Percentiles rank a stretch among this genome's conserved stretches.
Conservation (phyloP, 2,329 filamentous ascomycete genomes). For the Aspergillus jensenii region DNA sequence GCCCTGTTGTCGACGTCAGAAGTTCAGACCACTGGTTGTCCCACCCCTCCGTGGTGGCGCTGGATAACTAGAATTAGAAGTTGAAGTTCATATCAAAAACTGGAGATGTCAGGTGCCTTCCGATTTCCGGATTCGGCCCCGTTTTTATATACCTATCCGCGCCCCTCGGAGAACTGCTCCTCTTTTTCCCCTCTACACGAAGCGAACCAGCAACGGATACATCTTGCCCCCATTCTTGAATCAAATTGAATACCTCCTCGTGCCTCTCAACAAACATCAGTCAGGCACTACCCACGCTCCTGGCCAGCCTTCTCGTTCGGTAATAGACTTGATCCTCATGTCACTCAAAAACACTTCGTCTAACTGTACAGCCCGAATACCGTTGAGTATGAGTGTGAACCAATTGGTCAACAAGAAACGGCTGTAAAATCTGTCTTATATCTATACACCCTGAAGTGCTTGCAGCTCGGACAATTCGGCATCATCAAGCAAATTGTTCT, state of each 20-base stretch:
- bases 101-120: conserved; percentile 2
- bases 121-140: neutral
- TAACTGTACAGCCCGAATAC: neutral
- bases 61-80: neutral
- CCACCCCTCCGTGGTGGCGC: conserved; percentile 5
- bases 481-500: neutral
- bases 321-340: neutral
- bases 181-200: neutral
- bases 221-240: neutral
- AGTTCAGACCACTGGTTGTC: neutral
- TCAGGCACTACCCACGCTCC: neutral
- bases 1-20: conserved; percentile 13
- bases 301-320: neutral
- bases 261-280: neutral
- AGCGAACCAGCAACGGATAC: neutral
- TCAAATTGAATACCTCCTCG: neutral
- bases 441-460: neutral
- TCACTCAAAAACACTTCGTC: neutral
- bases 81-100: conserved; percentile 2
- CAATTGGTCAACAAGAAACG: neutral
- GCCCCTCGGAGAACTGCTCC: neutral
- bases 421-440: neutral
- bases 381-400: conserved; percentile 1
- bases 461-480: neutral
- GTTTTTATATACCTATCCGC: neutral